Evolutionary conservation across 805 yeast genomes (phyloP).

Genomic region (Nakazawaea molendinolei): DNA sequence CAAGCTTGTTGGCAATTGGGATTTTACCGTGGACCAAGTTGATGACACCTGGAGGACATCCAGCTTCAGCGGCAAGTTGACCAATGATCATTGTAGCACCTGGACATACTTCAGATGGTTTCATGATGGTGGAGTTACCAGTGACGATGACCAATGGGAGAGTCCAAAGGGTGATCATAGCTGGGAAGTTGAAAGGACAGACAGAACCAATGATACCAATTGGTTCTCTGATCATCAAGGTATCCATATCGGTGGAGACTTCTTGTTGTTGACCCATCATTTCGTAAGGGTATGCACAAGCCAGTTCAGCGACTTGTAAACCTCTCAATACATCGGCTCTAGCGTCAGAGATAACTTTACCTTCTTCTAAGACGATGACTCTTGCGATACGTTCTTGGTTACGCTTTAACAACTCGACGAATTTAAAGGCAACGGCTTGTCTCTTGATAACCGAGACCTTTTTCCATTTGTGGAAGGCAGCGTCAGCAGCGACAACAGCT

Average conservation of each 20-base stretch:
- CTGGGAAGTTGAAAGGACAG: slow-evolving; percentile 80
- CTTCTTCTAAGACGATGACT: slow-evolving; percentile 63
- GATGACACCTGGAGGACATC: slow-evolving; percentile 68
- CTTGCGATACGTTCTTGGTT: slow-evolving; percentile 67
- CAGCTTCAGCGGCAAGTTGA: slow-evolving; percentile 66
- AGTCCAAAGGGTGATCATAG: slow-evolving; percentile 73
- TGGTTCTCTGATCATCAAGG: slow-evolving; percentile 70
- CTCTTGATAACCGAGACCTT: slow-evolving; percentile 41
- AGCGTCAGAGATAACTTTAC: slow-evolving; percentile 72
- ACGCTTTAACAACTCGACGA: slow-evolving; percentile 54
- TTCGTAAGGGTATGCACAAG: slow-evolving; percentile 59
- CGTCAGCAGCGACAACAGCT: slow-evolving; percentile 60
- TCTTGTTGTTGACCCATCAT: slow-evolving; percentile 59
- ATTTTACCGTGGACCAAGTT: slow-evolving; percentile 71
- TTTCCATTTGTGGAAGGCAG: slow-evolving; percentile 56
- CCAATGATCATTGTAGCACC: slow-evolving; percentile 73
- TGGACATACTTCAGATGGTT: slow-evolving; percentile 71
- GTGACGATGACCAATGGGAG: slow-evolving; percentile 58
- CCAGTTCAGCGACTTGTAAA: slow-evolving; percentile 72
- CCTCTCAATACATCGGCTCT: slow-evolving; percentile 72
- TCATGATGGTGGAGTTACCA: slow-evolving; percentile 68
- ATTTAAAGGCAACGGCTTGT: slow-evolving; percentile 63
- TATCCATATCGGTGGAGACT: slow-evolving; percentile 70
- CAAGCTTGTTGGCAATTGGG: slow-evolving; percentile 60
- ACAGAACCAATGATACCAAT: slow-evolving; percentile 73